phyloP scores from a whole-genome alignment of 305 asterid species.

The Caryopteris hybrid region DNA sequence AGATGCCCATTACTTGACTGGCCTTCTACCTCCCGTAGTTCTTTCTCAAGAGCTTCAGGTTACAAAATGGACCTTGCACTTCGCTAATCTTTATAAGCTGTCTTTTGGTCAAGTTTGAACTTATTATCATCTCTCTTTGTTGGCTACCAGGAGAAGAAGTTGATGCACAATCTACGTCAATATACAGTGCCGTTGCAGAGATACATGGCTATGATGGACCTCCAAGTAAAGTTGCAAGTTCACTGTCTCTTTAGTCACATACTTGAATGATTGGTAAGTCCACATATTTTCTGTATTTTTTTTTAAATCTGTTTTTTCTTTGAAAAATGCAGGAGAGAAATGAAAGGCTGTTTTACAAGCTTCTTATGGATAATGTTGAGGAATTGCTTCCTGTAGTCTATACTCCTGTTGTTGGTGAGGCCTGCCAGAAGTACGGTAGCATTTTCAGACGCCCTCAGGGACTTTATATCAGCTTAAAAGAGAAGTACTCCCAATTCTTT shows the following conservation, averaged over 20 bases:
- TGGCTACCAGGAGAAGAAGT: slow-evolving; percentile 53
- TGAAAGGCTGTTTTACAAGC: slow-evolving; percentile 86
- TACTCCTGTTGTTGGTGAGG: slow-evolving; percentile 97
- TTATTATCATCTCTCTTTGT: slow-evolving; percentile 9
- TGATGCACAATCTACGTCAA: slow-evolving; percentile 70
- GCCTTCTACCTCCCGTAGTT: slow-evolving; percentile 78
- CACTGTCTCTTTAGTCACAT: not conserved
- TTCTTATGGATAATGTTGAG: slow-evolving; percentile 84
- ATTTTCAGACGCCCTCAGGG: slow-evolving; percentile 95
- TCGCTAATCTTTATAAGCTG: not conserved
- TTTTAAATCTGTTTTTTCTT: not conserved
- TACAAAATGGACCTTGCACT: not conserved
- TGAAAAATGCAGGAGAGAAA: slow-evolving; percentile 64
- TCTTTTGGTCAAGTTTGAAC: not conserved
- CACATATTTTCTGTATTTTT: too few relatives aligned
- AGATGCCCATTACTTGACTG: slow-evolving; percentile 86
- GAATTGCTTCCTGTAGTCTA: slow-evolving; percentile 86
- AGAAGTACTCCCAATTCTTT: slow-evolving; percentile 42
- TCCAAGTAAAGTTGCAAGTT: slow-evolving; percentile 51
- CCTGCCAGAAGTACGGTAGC: too few relatives aligned
- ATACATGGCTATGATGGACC: slow-evolving; percentile 97
- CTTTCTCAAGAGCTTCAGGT: slow-evolving; percentile 84
- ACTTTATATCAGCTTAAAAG: slow-evolving; percentile 81
- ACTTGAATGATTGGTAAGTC: not conserved
- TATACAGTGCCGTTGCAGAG: slow-evolving; percentile 75